Percentiles rank a stretch among this genome's conserved stretches.
phyloP scores from a whole-genome alignment of 805 yeast genomes.

The Candida fluviatilis region DNA sequence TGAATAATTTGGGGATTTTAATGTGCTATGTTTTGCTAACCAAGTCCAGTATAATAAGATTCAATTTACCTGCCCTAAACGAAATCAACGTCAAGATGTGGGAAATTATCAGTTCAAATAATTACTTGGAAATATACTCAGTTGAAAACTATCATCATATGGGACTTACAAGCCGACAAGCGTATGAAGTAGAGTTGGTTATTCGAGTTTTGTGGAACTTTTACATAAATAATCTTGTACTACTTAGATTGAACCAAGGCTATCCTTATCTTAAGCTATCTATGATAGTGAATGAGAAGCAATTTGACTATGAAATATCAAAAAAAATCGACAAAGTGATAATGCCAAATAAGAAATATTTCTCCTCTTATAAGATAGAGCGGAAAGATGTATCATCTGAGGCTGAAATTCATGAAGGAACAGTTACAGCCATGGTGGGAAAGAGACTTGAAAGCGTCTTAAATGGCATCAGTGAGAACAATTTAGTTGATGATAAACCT shows the following conservation, averaged over 20 bases:
- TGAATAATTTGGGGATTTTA: conserved; percentile 24
- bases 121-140: conserved; percentile 13
- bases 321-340: conserved; percentile 12
- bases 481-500: conserved; percentile 5
- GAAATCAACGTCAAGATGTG: conserved; percentile 16
- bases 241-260: conserved; percentile 16
- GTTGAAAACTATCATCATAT: conserved; percentile 6
- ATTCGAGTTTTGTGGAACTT: conserved; percentile 22
- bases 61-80: conserved; percentile 9
- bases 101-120: conserved; percentile 15
- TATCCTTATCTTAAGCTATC: conserved; percentile 15
- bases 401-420: conserved; percentile 8
- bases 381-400: conserved; percentile 6
- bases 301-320: conserved; percentile 12
- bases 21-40: conserved; percentile 16
- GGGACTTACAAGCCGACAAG: conserved; percentile 13
- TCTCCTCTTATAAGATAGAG: too few relatives aligned
- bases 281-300: conserved; percentile 5
- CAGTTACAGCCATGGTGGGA: conserved; percentile 5
- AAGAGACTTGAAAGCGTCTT: conserved; percentile 10
- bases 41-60: conserved; percentile 10
- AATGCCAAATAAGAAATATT: conserved; percentile 14
- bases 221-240: conserved; percentile 12
- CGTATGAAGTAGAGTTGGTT: conserved; percentile 18
- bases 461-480: conserved; percentile 10